Base-by-base conservation (phyloP, 1,284 basidiomycete genomes). In the Tylopilus sp. region DNA sequence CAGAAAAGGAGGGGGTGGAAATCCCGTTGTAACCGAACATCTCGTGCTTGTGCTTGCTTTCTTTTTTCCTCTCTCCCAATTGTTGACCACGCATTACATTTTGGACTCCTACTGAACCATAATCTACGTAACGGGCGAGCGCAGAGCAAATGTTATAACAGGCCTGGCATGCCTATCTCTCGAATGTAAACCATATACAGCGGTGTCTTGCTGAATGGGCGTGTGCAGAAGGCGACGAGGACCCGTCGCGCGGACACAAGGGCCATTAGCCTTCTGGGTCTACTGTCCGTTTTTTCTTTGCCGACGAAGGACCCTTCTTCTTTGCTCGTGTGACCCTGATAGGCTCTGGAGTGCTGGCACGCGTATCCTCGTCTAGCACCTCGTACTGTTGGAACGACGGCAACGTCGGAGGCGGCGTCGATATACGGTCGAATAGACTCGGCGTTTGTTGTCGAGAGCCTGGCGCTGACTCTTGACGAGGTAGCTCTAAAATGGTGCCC, bases 321-420 rank as follows among this genome's bases (percentile, higher is more conserved):
- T 78, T 84, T 30, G 79, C 72, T 35, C 84, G 76, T 12, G 77
- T 81, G 35, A 91, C 87, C 61, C 82, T 84, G 62, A 89, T 87
- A 2, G 86, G 78, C 41, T 86, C 82, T 10, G 85, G 84, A 2
- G 79, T 79, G 44, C 71, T 74, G 6, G 77, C 72, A n/a, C 77
- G 72, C 19, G 75, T 66, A 25, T 78, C 74, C 18, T 74, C 78
- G 10, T 76, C 74, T 1, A 68, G 60, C 0, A 74, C 69, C 42
- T 80, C 79, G 53, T 86, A 90, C 46, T 78, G 74, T 18, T 79
- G 79, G 64, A 84, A 85, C 25, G 79, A 72, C 18, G 76, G 71
- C 28, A 66, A 55, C 35, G 72, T 48, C 29, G 69, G 66, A 16
- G 71, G 61, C 30, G 71, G 68, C 16, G 74, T 57, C 38, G 71